Base-by-base conservation (phyloP, 2,329 filamentous ascomycete species). In the Metarhizium album region DNA sequence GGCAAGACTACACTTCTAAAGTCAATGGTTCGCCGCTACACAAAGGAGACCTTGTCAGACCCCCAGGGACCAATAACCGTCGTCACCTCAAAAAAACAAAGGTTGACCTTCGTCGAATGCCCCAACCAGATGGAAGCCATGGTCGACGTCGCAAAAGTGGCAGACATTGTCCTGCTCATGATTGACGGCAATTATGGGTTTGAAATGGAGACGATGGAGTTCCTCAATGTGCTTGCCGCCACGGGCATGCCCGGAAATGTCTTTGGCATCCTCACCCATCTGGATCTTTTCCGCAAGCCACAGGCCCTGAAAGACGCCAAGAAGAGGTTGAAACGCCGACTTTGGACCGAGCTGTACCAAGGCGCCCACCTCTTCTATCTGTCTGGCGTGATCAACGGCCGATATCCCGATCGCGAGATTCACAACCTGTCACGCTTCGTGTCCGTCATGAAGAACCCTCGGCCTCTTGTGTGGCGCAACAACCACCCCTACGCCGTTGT, bases 161-260 rank as follows among this genome's bases (percentile, higher is more conserved):
- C 94, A 18, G 93, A 98, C 66, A 96, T 98, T 61, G 88, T 97
- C 5, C 76, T 98, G 47, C 78, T 98, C 51, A 93, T 98, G 87
- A 98, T 98, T 60, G 93, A 98, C 64, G 94, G 93, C 51, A 97
- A 97, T 70, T 98, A 87, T 62, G 94, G 93, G 14, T 98, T 98
- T 64, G 93, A 98, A 71, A 98, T 98, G 93, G 93, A 98, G 76
- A 98, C 93, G 0, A 98, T 98, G 93, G 93, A 98, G 70, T 98
- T 98, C 55, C 73, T 98, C 63, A 97, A 96, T 60, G 84, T 96
- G 18, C 74, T 98, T 47, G 86, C 87, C n/a, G 82, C 89, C 2
- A 95, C 87, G 29, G 93, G 93, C 67, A 97, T 98, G 91, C 93
- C 94, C 0, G 91, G 93, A 57, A 98, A 98, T 61, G 90, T 98